Conservation (phyloP, 106 monocot genomes). For the Chionographis japonica region DNA sequence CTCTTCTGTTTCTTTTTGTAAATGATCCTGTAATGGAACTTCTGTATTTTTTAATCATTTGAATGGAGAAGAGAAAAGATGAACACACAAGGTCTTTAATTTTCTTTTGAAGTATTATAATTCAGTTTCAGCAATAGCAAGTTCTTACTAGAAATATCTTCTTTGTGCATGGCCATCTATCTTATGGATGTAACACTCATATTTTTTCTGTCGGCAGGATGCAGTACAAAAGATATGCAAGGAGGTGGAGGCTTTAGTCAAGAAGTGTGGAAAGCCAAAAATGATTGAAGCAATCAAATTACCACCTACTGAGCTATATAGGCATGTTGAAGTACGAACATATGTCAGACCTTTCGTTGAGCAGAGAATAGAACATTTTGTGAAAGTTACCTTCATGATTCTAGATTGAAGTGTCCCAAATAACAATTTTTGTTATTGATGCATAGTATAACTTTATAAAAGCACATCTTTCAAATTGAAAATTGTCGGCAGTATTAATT, state of each 20-base stretch:
- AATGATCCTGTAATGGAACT: too few species aligned
- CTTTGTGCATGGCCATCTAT: background rate
- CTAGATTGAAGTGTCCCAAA: too few species aligned
- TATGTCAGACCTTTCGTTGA: constrained; percentile 3
- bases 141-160: too few species aligned
- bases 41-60: too few species aligned
- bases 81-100: too few species aligned
- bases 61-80: too few species aligned
- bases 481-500: too few species aligned
- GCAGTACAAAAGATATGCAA: constrained; percentile 76
- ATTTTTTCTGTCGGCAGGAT: constrained; percentile 30
- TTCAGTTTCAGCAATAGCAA: too few species aligned
- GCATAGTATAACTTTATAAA: too few species aligned
- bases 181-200: background rate
- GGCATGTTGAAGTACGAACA: constrained; percentile 90
- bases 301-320: constrained; percentile 88
- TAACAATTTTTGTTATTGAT: too few species aligned
- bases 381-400: background rate
- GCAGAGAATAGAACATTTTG: background rate
- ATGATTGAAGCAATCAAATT: constrained; percentile 89
- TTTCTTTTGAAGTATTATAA: too few species aligned
- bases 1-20: background rate
- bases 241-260: constrained; percentile 71
- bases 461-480: too few species aligned
- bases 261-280: constrained; percentile 87